Conservation (phyloP, 1,284 basidiomycete species). For the Microbotryum intermedium region DNA sequence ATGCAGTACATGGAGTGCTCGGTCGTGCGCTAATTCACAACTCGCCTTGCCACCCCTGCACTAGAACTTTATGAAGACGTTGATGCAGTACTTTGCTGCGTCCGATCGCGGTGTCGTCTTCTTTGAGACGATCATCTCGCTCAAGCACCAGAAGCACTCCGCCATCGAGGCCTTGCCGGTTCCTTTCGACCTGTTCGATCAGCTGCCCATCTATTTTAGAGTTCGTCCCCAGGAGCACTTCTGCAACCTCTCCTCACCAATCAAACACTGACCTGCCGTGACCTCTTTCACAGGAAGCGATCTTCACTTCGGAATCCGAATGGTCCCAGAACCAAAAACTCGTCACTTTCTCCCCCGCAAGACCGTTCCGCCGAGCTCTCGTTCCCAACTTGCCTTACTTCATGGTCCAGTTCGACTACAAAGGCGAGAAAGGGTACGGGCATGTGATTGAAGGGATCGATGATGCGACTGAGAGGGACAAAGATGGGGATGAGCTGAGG, state of each 20-base stretch:
- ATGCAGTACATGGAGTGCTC: not conserved
- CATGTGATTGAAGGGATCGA: constrained; percentile 88
- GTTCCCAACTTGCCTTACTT: constrained; percentile 97
- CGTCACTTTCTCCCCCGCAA: constrained; percentile 71
- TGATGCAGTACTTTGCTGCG: constrained; percentile 80
- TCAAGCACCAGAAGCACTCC: constrained; percentile 82
- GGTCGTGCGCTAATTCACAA: not conserved
- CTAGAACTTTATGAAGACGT: constrained; percentile 98
- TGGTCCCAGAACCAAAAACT: constrained; percentile 97
- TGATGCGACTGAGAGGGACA: constrained; percentile 47
- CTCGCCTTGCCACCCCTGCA: constrained; percentile 1
- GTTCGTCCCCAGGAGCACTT: constrained; percentile 40
- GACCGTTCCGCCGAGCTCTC: constrained; percentile 82
- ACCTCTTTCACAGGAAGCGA: constrained; percentile 61
- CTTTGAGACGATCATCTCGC: constrained; percentile 79
- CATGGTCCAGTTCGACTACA: constrained; percentile 96
- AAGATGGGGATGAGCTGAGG: constrained; percentile 51
- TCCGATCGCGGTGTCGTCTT: constrained; percentile 85
- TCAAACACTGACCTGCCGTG: not conserved
- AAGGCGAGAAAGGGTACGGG: constrained; percentile 92
- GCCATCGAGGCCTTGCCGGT: constrained; percentile 85
- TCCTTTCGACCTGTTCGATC: constrained; percentile 70
- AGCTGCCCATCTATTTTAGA: constrained; percentile 87
- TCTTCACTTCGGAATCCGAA: constrained; percentile 80
- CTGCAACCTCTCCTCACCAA: not conserved